Evolutionary conservation across 192 early-diverging fungal genomes (phyloP), one percentile per base, ranked within the genome.

Genomic region (Umbelopsis sp.): DNA sequence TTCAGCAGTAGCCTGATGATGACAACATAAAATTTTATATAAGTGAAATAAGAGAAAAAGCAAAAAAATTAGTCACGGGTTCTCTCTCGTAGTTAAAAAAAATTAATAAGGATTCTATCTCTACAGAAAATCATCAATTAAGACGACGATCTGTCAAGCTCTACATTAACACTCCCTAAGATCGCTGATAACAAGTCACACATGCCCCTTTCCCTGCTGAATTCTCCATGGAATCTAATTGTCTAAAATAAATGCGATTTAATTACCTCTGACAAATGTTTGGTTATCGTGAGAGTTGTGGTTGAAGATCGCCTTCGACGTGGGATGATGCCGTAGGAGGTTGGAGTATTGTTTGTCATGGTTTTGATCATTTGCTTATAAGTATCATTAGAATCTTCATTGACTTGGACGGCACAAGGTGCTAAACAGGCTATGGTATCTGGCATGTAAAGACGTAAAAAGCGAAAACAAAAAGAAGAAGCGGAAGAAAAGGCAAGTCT

Each of bases 261-360:
- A 62, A 62, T 62, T 62, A 62, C 56, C 56, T 62, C 31, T 20
- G 29, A 32, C 56, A 62, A 32, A 34, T 7, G 16, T 62, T 62
- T 62, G n/a, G 47, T 21, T n/a, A 17, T 49, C 20, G 47, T 49
- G 47, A n/a, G 47, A 49, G 47, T 49, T 17, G 47, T 41, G 2
- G 52, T 62, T 32, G 56, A 62, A 0, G 56, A 62, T 62, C 56
- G 26, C 29, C 56, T 62, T 62, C 56, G 25, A 20, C 56, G 56
- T 34, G 56, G 56, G 32, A 62, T 62, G 29, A 62, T 62, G 31
- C 56, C 26, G 31, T 62, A 62, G 14, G 56, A 31, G 29, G 56
- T 62, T 2, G 26, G 31, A 3, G 56, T 11, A 4, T 29, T 34
- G 26, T 26, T 62, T 3, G 29, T 62, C 25, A 62, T 62, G 24